phyloP scores from a whole-genome alignment of 2,329 filamentous ascomycete species.

The Paraphaeosphaeria sporulosa region DNA sequence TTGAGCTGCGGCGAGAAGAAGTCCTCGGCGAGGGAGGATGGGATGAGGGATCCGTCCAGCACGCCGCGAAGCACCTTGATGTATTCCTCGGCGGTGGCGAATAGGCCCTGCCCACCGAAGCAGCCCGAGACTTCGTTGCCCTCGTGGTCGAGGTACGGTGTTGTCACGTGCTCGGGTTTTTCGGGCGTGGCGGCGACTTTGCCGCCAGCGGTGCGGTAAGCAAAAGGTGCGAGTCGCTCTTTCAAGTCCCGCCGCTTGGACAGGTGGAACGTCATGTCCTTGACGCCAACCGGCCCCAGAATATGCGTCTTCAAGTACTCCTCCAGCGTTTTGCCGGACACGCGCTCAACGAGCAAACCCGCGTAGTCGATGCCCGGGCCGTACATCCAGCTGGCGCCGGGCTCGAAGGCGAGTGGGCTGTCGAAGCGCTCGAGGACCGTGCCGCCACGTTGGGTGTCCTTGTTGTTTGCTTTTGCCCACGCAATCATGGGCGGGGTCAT shows the following conservation, averaged over 20 bases:
- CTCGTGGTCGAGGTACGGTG: not conserved
- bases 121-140: slow-evolving; percentile 18
- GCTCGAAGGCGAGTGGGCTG: slow-evolving; percentile 46
- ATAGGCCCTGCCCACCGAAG: slow-evolving; percentile 37
- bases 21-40: slow-evolving; percentile 32
- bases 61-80: slow-evolving; percentile 41
- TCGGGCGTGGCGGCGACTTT: not conserved
- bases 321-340: slow-evolving; percentile 36
- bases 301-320: not conserved
- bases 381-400: slow-evolving; percentile 61
- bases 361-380: slow-evolving; percentile 59
- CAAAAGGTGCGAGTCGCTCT: not conserved
- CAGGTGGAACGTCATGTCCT: not conserved
- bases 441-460: too few species aligned
- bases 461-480: slow-evolving; percentile 45
- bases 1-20: slow-evolving; percentile 45
- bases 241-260: not conserved
- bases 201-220: not conserved
- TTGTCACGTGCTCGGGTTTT: too few species aligned
- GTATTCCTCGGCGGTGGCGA: slow-evolving; percentile 33
- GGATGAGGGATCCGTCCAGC: slow-evolving; percentile 37
- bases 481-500: slow-evolving; percentile 50
- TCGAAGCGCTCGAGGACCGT: slow-evolving; percentile 56
- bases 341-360: slow-evolving; percentile 53
- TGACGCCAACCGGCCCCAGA: not conserved